These are phyloP conservation scores for Ustanciosporium gigantosporum DNA, from an alignment of 1,284 basidiomycete genomes.

Conservation along the genomic window DNA sequence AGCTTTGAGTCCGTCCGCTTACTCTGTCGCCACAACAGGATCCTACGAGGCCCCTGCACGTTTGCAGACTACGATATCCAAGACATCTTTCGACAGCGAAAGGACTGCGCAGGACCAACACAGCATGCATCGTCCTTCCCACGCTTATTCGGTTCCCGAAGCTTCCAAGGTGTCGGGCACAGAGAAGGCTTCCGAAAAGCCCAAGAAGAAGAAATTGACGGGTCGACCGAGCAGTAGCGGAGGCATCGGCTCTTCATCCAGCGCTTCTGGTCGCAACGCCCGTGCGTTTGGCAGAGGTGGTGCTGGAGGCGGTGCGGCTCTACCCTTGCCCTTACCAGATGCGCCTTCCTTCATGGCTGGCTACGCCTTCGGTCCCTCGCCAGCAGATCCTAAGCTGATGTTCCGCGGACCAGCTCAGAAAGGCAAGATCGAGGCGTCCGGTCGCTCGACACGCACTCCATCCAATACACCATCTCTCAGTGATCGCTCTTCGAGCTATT, in stretches of 20 bases:
- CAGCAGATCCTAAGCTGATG: not conserved
- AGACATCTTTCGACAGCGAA: constrained; percentile 5
- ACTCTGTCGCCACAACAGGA: not conserved
- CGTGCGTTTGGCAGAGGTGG: not conserved
- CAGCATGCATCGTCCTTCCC: not conserved
- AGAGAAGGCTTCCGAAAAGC: too few relatives aligned
- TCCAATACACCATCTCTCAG: too few relatives aligned
- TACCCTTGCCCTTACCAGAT: not conserved
- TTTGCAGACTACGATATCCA: constrained; percentile 16
- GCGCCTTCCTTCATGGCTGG: not conserved
- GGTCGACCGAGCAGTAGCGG: not conserved
- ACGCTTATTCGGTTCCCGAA: not conserved
- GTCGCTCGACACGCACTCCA: too few relatives aligned
- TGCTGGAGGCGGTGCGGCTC: not conserved
- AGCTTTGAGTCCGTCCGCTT: not conserved
- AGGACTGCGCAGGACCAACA: not conserved
- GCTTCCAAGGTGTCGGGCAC: too few relatives aligned
- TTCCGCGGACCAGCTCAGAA: too few relatives aligned
- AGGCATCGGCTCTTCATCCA: not conserved
- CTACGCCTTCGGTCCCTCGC: not conserved
- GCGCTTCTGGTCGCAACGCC: not conserved
- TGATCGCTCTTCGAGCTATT: not conserved
- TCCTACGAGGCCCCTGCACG: constrained; percentile 33
- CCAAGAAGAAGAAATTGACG: constrained; percentile 1
- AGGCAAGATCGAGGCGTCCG: too few relatives aligned